phyloP scores from a whole-genome alignment of 257 asterid species.

The Przewalskia tangutica region DNA sequence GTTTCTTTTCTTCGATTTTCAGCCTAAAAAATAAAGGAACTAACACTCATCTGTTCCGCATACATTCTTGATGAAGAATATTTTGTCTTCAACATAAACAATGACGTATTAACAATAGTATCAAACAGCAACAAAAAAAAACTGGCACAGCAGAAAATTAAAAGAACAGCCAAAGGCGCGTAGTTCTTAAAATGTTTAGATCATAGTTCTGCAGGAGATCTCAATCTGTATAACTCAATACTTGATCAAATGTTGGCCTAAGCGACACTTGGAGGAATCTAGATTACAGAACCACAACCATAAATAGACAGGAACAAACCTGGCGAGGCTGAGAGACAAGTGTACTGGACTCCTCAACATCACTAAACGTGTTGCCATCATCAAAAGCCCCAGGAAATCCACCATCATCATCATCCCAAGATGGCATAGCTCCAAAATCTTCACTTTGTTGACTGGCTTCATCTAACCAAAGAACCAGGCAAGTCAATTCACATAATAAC shows the following conservation, averaged over 20 bases:
- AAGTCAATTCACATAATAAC: background rate
- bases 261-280: background rate
- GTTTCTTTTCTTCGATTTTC: background rate
- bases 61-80: background rate
- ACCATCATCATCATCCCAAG: constrained; percentile 60
- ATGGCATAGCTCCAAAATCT: constrained; percentile 39
- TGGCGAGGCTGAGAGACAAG: constrained; percentile 97
- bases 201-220: background rate
- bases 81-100: background rate
- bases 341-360: constrained; percentile 44
- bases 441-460: constrained; percentile 41
- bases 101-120: background rate
- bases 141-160: background rate
- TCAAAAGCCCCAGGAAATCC: constrained; percentile 48
- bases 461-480: constrained; percentile 30
- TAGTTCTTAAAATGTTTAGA: background rate
- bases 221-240: background rate
- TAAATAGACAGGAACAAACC: constrained; percentile 32
- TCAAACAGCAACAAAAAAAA: background rate
- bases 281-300: background rate
- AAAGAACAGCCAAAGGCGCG: background rate
- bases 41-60: background rate
- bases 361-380: constrained; percentile 47
- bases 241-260: background rate
- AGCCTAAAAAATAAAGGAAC: background rate